Percentiles rank a stretch among this genome's conserved stretches.
phyloP scores from a whole-genome alignment of 176 grass and related monocot genomes.

The Rhynchospora breviuscula region DNA sequence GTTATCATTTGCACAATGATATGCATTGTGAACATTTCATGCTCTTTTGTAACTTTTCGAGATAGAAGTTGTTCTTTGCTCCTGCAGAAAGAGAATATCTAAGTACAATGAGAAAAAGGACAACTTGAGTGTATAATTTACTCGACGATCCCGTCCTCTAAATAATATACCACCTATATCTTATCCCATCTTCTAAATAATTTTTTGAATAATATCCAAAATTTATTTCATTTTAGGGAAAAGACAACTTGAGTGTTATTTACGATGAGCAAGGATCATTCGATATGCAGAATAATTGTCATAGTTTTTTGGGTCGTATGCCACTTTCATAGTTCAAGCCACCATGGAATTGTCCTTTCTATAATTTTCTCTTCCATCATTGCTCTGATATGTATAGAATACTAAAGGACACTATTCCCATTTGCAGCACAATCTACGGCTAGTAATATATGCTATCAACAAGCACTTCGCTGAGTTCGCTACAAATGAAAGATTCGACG shows the following conservation, averaged over 20 bases:
- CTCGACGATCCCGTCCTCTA: no score
- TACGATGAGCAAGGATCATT: neutral
- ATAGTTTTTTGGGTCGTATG: neutral
- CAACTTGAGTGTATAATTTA: no score
- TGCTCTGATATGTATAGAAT: neutral
- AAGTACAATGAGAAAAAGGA: no score
- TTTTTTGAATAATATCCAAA: neutral
- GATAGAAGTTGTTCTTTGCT: neutral
- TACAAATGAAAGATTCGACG: slow-evolving; percentile 53
- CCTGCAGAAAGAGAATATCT: neutral
- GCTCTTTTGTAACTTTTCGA: neutral
- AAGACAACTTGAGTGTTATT: neutral
- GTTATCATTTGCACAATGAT: neutral
- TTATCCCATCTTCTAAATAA: neutral
- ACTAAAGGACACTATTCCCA: neutral
- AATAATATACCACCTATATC: neutral
- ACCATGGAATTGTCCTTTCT: neutral
- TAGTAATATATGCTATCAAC: slow-evolving; percentile 72
- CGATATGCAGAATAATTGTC: neutral
- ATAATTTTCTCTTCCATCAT: neutral
- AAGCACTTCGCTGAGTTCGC: slow-evolving; percentile 75
- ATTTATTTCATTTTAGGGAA: neutral
- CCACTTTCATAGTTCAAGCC: neutral
- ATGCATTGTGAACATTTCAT: neutral
- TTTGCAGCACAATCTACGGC: slow-evolving; percentile 78